Evolutionary conservation across 2,329 filamentous ascomycete species (phyloP).

Genomic region (Podosphaera fusca): DNA sequence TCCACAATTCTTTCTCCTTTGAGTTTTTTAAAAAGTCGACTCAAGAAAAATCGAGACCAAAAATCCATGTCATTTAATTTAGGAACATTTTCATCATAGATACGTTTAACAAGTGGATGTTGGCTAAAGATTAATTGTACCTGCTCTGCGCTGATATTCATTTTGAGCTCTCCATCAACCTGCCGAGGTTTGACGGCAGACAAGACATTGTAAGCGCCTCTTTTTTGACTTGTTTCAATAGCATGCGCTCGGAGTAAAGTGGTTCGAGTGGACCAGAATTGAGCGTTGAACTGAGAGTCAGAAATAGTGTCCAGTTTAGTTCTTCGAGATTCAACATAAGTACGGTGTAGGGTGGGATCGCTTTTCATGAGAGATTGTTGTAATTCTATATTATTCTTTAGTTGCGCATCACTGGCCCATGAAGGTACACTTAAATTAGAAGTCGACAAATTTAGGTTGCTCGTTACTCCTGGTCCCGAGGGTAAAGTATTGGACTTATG

Average conservation of each 20-base stretch:
- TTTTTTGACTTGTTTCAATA: constrained; percentile 66
- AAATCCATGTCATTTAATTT: constrained; percentile 60
- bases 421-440: constrained; percentile 28
- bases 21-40: constrained; percentile 70
- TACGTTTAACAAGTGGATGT: constrained; percentile 69
- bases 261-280: constrained; percentile 84
- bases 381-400: constrained; percentile 57
- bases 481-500: constrained; percentile 13
- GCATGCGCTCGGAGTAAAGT: constrained; percentile 74
- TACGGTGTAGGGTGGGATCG: constrained; percentile 51
- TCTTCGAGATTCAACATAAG: constrained; percentile 64
- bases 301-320: constrained; percentile 71
- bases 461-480: constrained; percentile 44
- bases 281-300: constrained; percentile 58
- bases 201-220: constrained; percentile 81
- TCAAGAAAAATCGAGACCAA: constrained; percentile 87
- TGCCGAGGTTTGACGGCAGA: constrained; percentile 67
- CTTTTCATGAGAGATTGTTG: constrained; percentile 77
- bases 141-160: constrained; percentile 78
- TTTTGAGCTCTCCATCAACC: constrained; percentile 48
- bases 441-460: constrained; percentile 43
- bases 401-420: constrained; percentile 59
- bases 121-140: constrained; percentile 83
- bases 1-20: constrained; percentile 73
- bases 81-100: constrained; percentile 85